These are phyloP conservation scores for Oryza officinalis DNA, from an alignment of 176 grass and related monocot genomes.

Conservation along the genomic window DNA sequence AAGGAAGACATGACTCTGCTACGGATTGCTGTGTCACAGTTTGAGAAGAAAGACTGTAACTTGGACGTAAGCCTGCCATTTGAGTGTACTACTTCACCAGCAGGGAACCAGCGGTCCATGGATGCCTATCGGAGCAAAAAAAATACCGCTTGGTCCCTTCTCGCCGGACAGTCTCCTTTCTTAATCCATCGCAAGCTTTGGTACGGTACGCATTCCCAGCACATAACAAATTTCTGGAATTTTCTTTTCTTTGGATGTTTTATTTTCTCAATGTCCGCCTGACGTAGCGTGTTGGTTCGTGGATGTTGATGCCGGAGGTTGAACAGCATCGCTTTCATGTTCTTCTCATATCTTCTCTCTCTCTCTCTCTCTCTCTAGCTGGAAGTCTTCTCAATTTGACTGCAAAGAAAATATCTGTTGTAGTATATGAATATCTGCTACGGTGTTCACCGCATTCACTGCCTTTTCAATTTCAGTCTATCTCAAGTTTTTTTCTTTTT, in stretches of 20 bases:
- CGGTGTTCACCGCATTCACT: too few species aligned
- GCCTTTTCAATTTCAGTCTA: too few species aligned
- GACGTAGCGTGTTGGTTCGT: constrained; percentile 9
- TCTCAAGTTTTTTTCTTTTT: too few species aligned
- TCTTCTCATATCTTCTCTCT: background rate
- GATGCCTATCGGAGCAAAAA: background rate
- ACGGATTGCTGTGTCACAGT: background rate
- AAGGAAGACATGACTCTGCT: background rate
- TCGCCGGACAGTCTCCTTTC: background rate
- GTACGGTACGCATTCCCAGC: constrained; percentile 5
- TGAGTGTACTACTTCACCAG: constrained; percentile 3
- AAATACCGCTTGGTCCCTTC: background rate
- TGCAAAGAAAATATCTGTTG: too few species aligned
- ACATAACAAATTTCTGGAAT: background rate
- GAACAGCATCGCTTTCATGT: background rate
- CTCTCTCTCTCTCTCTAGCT: background rate
- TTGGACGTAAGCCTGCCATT: background rate
- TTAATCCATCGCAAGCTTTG: background rate
- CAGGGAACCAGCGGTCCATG: background rate
- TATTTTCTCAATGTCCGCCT: background rate
- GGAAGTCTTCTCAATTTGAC: too few species aligned
- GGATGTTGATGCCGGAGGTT: background rate
- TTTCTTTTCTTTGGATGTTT: background rate
- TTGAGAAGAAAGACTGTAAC: background rate
- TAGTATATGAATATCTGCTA: too few species aligned